Conservation (phyloP, 2,329 filamentous ascomycete genomes). For the Setomelanomma holmii region DNA sequence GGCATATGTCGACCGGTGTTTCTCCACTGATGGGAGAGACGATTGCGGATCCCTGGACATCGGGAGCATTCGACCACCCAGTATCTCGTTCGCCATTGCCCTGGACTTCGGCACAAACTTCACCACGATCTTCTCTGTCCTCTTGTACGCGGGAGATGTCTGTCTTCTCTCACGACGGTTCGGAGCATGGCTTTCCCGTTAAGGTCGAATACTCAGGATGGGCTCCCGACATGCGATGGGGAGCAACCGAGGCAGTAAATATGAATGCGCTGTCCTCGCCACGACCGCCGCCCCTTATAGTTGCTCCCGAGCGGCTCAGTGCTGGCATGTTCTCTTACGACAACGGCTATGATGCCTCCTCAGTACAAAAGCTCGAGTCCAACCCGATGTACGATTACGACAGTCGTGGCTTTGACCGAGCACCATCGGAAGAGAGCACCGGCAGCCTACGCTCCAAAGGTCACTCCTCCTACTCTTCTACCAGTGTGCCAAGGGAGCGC, state of each 20-base stretch:
- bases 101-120: slow-evolving; percentile 37
- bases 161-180: slow-evolving; percentile 41
- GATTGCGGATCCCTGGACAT: slow-evolving; percentile 40
- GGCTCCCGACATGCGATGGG: slow-evolving; percentile 29
- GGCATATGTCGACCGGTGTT: slow-evolving; percentile 32
- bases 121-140: slow-evolving; percentile 45
- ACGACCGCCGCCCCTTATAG: slow-evolving; percentile 34
- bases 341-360: slow-evolving; percentile 28
- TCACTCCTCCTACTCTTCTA: slow-evolving; percentile 5
- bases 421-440: slow-evolving; percentile 17
- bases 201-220: slow-evolving; percentile 40
- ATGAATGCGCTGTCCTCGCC: slow-evolving; percentile 15
- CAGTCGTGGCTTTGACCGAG: slow-evolving; percentile 11
- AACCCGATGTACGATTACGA: slow-evolving; percentile 19
- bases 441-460: slow-evolving; percentile 19
- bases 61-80: slow-evolving; percentile 44
- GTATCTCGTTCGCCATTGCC: slow-evolving; percentile 39
- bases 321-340: slow-evolving; percentile 32
- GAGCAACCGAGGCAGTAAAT: slow-evolving; percentile 18
- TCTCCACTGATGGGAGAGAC: slow-evolving; percentile 40
- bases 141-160: slow-evolving; percentile 41
- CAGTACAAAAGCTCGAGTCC: slow-evolving; percentile 28
- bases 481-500: slow-evolving; percentile 9
- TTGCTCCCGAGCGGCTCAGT: slow-evolving; percentile 41
- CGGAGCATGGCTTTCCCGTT: slow-evolving; percentile 37